Evolutionary conservation across 768 basidiomycete genomes (phyloP), one percentile per base, ranked within the genome.

Genomic region (Russula sp.): DNA sequence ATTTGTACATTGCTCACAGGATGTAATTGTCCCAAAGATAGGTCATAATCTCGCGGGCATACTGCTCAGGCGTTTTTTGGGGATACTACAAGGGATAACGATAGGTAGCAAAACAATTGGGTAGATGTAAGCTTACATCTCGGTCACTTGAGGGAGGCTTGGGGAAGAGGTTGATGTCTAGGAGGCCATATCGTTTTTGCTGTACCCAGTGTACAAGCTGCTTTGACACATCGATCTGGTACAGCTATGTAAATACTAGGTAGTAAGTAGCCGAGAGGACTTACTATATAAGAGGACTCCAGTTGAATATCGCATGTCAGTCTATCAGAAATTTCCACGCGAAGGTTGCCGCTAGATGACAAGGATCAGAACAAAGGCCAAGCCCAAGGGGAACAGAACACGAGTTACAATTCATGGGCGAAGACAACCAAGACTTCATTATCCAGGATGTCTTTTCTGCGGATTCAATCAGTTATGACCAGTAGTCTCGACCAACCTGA

Each of bases 21-120:
- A 98, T 78, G 69, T 94, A 95, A 69, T 98, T 96, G 72, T 98
- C 96, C 97, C 97, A 99, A 11, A 98, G 73, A 71, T 98, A 96
- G 4, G 79, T 78, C 60, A 96, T 71, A 25, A 95, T 74, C 34
- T 88, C 83, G 51, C 72, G 78, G 8, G 78, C 79, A 45, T 78
- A 76, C 47, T 72, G 70, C 67, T 72, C 70, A 5, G 60, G 46
- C 5, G 59, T 73, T 59, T 55, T 53, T 25, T 61, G 66, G 25
- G 36, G 63, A 64, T 68, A 68, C 64, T 63, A 51, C 35, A 38
- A 46, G 20, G 29, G 3, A 11, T 48, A 32, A 14, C 18, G 6
- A 13, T 39, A 35, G 25, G n/a, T 35, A 36, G 10, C n/a, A 32
- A 32, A 4, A n/a, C 58, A 32, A 35, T 45, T 18, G 14, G 3